Conservation (phyloP, 2,329 filamentous ascomycete genomes). For the Pyricularia grisea region DNA sequence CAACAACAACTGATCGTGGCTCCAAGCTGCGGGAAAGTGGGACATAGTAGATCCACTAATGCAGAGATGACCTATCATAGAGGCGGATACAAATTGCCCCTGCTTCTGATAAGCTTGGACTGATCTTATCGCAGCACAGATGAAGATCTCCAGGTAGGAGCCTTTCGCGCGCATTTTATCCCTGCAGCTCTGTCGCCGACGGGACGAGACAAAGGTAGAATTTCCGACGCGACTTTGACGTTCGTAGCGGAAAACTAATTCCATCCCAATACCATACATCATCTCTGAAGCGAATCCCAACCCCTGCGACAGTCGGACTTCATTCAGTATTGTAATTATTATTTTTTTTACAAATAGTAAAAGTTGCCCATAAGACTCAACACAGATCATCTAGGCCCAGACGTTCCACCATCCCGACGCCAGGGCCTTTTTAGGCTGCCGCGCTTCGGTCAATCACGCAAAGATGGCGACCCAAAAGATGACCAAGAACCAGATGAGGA, state of each 20-base stretch:
- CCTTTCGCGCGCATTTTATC: background rate
- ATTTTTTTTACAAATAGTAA: background rate
- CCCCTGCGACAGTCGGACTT: background rate
- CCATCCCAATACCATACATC: background rate
- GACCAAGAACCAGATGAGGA: constrained; percentile 89
- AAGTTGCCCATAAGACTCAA: background rate
- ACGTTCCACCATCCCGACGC: background rate
- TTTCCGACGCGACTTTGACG: background rate
- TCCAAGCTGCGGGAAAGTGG: background rate
- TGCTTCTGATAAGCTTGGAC: background rate
- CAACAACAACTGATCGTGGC: background rate
- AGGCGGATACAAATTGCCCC: background rate
- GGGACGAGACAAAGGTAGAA: background rate
- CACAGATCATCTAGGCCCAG: background rate
- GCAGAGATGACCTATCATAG: background rate
- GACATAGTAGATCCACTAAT: background rate
- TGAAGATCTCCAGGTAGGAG: background rate
- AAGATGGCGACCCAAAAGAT: constrained; percentile 61
- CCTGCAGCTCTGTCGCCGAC: background rate
- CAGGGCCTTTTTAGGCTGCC: background rate
- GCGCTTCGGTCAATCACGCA: constrained; percentile 9
- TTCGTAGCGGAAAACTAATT: background rate
- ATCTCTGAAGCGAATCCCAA: background rate
- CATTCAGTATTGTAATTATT: background rate
- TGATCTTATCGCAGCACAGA: background rate